Conservation (phyloP, 2,329 filamentous ascomycete genomes). For the Cladophialophora psammophila region DNA sequence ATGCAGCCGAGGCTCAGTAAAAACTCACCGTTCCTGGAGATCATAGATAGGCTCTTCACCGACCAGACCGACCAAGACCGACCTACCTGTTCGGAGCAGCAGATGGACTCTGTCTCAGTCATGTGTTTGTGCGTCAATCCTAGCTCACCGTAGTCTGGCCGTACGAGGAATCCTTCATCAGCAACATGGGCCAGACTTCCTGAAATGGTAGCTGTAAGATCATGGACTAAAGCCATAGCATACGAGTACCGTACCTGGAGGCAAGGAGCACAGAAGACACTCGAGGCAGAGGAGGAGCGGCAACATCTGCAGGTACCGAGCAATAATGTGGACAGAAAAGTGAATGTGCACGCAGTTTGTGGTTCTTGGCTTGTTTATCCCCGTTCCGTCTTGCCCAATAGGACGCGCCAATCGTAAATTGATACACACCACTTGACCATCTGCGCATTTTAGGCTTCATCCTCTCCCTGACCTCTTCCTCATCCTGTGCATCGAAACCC, state of each 20-base stretch:
- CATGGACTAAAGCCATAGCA: background rate
- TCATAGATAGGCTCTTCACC: background rate
- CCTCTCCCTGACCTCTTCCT: conserved; percentile 10
- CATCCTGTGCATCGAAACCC: conserved; percentile 18
- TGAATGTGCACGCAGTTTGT: background rate
- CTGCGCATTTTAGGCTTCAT: conserved; percentile 17
- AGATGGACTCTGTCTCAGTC: background rate
- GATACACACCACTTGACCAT: conserved; percentile 21
- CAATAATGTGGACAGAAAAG: background rate
- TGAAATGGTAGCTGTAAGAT: background rate
- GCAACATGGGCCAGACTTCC: background rate
- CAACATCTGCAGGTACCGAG: conserved; percentile 3
- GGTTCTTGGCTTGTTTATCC: conserved; percentile 21
- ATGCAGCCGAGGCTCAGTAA: background rate
- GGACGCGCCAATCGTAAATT: conserved; percentile 31
- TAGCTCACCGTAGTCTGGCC: too few species aligned
- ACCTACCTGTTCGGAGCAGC: background rate
- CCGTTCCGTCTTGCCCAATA: conserved; percentile 14
- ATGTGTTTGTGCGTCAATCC: background rate
- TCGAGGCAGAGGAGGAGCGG: background rate
- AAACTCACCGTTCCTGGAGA: background rate
- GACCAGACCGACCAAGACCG: too few species aligned
- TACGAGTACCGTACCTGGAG: background rate
- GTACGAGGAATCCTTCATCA: background rate
- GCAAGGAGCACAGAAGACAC: background rate